phyloP scores from a whole-genome alignment of 345 rosid species.

The Nasturtium officinale region DNA sequence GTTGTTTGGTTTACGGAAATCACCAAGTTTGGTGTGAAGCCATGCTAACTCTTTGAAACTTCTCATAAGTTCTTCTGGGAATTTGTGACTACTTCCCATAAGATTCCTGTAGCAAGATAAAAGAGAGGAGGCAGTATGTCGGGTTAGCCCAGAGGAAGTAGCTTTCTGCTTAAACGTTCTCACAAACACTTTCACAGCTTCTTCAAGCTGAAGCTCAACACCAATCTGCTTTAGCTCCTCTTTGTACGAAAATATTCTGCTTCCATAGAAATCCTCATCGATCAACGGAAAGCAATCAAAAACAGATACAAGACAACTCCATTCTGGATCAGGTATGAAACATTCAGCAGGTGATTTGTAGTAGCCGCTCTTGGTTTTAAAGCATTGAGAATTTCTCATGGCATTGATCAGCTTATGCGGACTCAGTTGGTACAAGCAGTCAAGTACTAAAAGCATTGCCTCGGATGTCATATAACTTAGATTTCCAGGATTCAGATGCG shows the following conservation, averaged over 20 bases:
- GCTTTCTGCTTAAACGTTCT: slow-evolving; percentile 46
- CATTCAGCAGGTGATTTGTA: slow-evolving; percentile 55
- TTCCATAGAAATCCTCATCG: slow-evolving; percentile 49
- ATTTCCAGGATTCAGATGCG: slow-evolving; percentile 44
- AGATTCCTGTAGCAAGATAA: slow-evolving; percentile 54
- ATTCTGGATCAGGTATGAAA: slow-evolving; percentile 55
- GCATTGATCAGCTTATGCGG: slow-evolving; percentile 34
- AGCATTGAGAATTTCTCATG: slow-evolving; percentile 42
- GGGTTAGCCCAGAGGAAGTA: slow-evolving; percentile 42
- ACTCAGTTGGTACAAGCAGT: slow-evolving; percentile 39
- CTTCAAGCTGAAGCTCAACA: slow-evolving; percentile 50
- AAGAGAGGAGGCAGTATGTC: slow-evolving; percentile 41
- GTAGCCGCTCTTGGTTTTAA: slow-evolving; percentile 58
- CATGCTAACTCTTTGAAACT: slow-evolving; percentile 52
- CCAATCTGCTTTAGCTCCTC: slow-evolving; percentile 55
- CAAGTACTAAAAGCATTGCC: slow-evolving; percentile 51
- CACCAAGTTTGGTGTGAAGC: slow-evolving; percentile 66
- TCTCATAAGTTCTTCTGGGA: slow-evolving; percentile 43
- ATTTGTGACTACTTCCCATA: slow-evolving; percentile 10
- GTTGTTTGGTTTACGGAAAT: slow-evolving; percentile 51
- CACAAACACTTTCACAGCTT: slow-evolving; percentile 49
- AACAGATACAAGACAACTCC: slow-evolving; percentile 60
- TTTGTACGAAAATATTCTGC: slow-evolving; percentile 34
- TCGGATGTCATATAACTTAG: slow-evolving; percentile 42
- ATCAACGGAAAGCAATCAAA: slow-evolving; percentile 53